phyloP scores from a whole-genome alignment of 2,329 filamentous ascomycete species.

The Colletotrichum simmondsii region DNA sequence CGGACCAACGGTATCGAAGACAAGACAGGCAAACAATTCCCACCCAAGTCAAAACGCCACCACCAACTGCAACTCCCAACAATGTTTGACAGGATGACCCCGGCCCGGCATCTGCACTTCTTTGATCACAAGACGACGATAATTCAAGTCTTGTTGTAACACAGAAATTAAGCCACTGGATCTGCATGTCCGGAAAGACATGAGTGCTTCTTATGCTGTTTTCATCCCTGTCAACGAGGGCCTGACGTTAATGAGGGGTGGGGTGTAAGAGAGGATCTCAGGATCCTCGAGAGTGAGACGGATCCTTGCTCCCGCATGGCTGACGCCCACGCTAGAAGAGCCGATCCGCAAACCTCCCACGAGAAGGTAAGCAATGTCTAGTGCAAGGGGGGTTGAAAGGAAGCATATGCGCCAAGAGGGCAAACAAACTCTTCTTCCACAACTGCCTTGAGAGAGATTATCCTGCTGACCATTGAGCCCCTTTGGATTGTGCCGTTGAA shows the following conservation, averaged over 20 bases:
- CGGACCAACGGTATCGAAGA: neutral
- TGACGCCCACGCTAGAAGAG: neutral
- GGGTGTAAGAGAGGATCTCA: no score
- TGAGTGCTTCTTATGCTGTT: neutral
- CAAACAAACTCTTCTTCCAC: neutral
- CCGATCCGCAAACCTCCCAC: neutral
- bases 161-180: neutral
- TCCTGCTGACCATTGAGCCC: neutral
- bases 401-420: neutral
- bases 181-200: neutral
- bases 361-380: neutral
- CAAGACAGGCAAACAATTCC: neutral
- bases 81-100: neutral
- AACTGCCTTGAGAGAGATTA: neutral
- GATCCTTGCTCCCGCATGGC: neutral
- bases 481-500: neutral
- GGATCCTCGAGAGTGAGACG: neutral
- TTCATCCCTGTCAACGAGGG: neutral
- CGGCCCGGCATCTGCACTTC: neutral
- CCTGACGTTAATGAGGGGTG: neutral
- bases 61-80: neutral
- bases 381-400: neutral
- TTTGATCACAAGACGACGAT: neutral
- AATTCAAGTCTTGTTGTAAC: neutral
- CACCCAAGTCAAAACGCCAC: neutral